Evolutionary conservation across 768 basidiomycete species (phyloP), one percentile per base, ranked within the genome.

Genomic region (Russula emetica): DNA sequence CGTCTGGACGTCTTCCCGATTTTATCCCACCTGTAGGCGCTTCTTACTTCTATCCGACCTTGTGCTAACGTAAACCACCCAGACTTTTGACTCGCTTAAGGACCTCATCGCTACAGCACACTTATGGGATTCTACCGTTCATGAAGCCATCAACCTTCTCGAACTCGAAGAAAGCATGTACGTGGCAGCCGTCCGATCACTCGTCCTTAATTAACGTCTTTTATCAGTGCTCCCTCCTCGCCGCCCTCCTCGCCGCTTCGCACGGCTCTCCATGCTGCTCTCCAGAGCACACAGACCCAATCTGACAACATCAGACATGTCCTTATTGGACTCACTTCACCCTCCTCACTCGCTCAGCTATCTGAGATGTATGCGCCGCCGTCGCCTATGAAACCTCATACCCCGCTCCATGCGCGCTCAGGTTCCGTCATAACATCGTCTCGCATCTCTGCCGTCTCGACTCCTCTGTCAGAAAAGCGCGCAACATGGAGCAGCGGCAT

Each of bases 311-410:
- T 93, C 67, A 87, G 92, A 36, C 85, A 86, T 55, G 81, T 92
- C 3, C 81, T 94, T 54, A 81, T 86, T 8, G 91, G 90, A 16
- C 82, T 94, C 52, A 87, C 91, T 0, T 83, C 82, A 8, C 86
- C 88, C 8, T 72, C 80, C 16, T 85, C 89, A 67, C 77, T 92
- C n/a, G 79, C 86, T 11, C 91, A 90, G 71, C 79, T 94, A 13
- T 78, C 88, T 13, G 91, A 91, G 74, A 94, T 94, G 92, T 94
- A 94, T 72, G 89, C 90, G 0, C 91, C 92, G 6, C 82, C 90
- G 0, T 89, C 87, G 0, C 87, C 88, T 4, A 65, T 71, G 14
- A 70, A 70, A 14, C 67, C 72, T 64, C 40, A 73, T 68, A 67
- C 72, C 71, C 30, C 65, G 32, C 30, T 77, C 66, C 69, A 63